Conservation (phyloP, 2,329 filamentous ascomycete species). For the Dactylellina drechsleri region DNA sequence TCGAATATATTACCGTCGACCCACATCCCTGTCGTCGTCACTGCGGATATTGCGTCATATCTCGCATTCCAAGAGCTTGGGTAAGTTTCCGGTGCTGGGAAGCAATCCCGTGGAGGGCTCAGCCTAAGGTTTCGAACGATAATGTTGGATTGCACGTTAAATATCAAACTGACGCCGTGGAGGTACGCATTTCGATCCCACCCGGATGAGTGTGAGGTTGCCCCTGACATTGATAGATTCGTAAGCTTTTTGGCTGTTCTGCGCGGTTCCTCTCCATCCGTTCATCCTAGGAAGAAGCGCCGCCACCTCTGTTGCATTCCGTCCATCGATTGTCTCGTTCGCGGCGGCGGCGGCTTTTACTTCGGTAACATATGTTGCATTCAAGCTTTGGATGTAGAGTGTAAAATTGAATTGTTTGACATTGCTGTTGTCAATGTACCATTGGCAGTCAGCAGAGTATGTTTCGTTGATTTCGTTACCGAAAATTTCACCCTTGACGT, state of each 20-base stretch:
- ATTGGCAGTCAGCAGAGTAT: slow-evolving; percentile 46
- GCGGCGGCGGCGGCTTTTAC: slow-evolving; percentile 40
- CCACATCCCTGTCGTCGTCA: slow-evolving; percentile 55
- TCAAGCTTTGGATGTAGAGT: slow-evolving; percentile 51
- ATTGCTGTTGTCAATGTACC: slow-evolving; percentile 54
- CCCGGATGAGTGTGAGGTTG: slow-evolving; percentile 41
- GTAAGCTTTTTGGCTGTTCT: slow-evolving; percentile 53
- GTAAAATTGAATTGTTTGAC: slow-evolving; percentile 54
- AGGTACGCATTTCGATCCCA: slow-evolving; percentile 47
- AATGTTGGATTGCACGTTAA: slow-evolving; percentile 52
- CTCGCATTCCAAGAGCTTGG: slow-evolving; percentile 52
- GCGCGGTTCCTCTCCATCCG: slow-evolving; percentile 54
- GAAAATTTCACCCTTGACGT: slow-evolving; percentile 51
- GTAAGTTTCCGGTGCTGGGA: slow-evolving; percentile 56
- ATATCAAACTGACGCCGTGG: slow-evolving; percentile 51
- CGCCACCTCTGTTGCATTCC: slow-evolving; percentile 42
- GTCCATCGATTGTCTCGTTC: slow-evolving; percentile 42
- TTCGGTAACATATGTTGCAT: slow-evolving; percentile 50
- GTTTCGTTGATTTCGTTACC: slow-evolving; percentile 54
- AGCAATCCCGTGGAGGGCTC: slow-evolving; percentile 54
- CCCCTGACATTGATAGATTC: slow-evolving; percentile 53
- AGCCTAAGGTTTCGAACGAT: slow-evolving; percentile 53
- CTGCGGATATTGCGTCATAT: slow-evolving; percentile 54
- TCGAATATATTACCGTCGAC: slow-evolving; percentile 55
- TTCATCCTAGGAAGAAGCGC: slow-evolving; percentile 49